Evolutionary conservation across 2,329 filamentous ascomycete genomes (phyloP).

Genomic region (Beauveria brongniartii): DNA sequence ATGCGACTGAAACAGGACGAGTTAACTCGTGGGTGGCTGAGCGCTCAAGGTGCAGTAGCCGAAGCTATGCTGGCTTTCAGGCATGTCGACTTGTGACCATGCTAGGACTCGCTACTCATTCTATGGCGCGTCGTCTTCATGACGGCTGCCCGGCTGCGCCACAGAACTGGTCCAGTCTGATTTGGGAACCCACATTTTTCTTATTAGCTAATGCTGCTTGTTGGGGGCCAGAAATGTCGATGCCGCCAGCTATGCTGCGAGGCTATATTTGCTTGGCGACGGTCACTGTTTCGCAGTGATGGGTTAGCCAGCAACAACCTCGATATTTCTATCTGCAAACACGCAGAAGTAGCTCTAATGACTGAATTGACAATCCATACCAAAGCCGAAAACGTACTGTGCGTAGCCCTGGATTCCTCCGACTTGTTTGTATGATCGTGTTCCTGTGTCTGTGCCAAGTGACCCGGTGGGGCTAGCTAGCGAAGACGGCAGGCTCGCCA

Average conservation of each 20-base stretch:
- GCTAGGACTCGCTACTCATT: background rate
- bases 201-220: background rate
- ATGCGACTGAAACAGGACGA: background rate
- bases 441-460: too few relatives aligned
- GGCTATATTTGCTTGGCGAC: background rate
- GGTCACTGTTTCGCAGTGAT: background rate
- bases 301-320: background rate
- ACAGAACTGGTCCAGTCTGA: background rate
- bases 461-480: too few relatives aligned
- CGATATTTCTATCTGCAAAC: conserved; percentile 2
- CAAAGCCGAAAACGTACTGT: too few relatives aligned
- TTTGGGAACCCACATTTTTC: background rate
- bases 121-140: background rate
- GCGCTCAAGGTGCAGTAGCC: background rate
- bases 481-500: too few relatives aligned
- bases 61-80: background rate
- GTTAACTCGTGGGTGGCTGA: background rate
- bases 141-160: background rate
- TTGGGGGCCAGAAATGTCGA: background rate
- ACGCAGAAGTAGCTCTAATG: conserved; percentile 7
- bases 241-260: background rate
- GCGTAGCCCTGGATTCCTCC: too few relatives aligned
- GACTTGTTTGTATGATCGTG: too few relatives aligned
- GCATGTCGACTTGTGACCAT: background rate
- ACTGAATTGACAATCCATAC: background rate